Conservation (phyloP, 306 rosid species). For the Sesbania bispinosa region DNA sequence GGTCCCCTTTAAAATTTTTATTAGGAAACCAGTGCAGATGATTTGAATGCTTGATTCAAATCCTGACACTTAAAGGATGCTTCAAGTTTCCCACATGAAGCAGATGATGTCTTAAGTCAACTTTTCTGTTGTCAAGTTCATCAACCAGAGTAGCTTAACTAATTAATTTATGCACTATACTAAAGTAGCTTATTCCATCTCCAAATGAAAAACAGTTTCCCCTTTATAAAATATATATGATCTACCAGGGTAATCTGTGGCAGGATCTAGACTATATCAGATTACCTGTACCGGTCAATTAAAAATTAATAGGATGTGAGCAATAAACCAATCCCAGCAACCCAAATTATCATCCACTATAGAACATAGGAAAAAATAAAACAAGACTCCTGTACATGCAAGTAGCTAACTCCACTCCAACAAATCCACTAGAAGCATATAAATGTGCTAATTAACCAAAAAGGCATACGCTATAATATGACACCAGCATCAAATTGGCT, state of each 20-base stretch:
- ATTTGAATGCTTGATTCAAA: slow-evolving; percentile 52
- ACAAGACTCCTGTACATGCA: too few species aligned
- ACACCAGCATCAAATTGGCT: too few species aligned
- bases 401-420: too few species aligned
- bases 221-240: slow-evolving; percentile 86
- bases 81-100: slow-evolving; percentile 84
- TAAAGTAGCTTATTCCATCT: slow-evolving; percentile 81
- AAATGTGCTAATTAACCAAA: too few species aligned
- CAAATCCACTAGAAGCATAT: too few species aligned
- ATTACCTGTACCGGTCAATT: too few species aligned
- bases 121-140: slow-evolving; percentile 75
- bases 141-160: slow-evolving; percentile 73
- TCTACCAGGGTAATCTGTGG: slow-evolving; percentile 82
- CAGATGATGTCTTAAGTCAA: slow-evolving; percentile 70
- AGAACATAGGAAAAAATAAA: too few species aligned
- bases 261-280: slow-evolving; percentile 72
- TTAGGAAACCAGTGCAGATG: slow-evolving; percentile 24
- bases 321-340: too few species aligned
- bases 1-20: not conserved
- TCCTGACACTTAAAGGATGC: slow-evolving; percentile 57
- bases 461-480: too few species aligned
- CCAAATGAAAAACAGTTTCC: slow-evolving; percentile 78
- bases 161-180: slow-evolving; percentile 42
- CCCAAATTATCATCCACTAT: too few species aligned
- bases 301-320: too few species aligned